Conservation (phyloP, 2,329 filamentous ascomycete species). For the Botrytis fragariae region DNA sequence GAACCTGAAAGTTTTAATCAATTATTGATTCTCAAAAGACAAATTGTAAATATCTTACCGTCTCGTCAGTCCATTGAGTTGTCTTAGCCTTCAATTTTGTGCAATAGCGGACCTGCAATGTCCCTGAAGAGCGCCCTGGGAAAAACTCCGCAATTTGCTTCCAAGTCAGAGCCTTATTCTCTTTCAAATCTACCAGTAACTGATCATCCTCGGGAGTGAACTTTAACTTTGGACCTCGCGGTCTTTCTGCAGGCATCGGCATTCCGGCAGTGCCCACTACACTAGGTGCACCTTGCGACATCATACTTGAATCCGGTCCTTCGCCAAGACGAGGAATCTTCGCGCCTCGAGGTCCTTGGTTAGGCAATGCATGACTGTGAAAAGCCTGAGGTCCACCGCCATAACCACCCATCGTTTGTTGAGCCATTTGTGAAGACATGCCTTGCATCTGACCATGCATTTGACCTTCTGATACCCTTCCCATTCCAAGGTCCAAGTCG, state of each 20-base stretch:
- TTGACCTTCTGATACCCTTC: slow-evolving; percentile 46
- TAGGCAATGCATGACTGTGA: slow-evolving; percentile 78
- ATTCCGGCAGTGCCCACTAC: slow-evolving; percentile 85
- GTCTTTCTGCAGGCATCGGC: slow-evolving; percentile 76
- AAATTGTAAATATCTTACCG: slow-evolving; percentile 58
- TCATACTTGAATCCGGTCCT: slow-evolving; percentile 42
- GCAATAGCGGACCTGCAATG: slow-evolving; percentile 89
- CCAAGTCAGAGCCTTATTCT: slow-evolving; percentile 93
- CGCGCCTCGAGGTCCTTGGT: slow-evolving; percentile 62
- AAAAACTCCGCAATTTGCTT: slow-evolving; percentile 98
- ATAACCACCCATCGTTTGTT: slow-evolving; percentile 52
- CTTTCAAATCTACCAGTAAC: slow-evolving; percentile 83
- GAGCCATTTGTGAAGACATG: slow-evolving; percentile 56
- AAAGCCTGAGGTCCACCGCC: slow-evolving; percentile 42
- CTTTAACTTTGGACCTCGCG: slow-evolving; percentile 85
- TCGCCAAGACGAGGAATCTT: slow-evolving; percentile 64
- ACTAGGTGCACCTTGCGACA: slow-evolving; percentile 65
- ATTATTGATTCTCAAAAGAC: slow-evolving; percentile 20
- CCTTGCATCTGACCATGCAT: slow-evolving; percentile 40
- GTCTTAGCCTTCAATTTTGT: slow-evolving; percentile 94
- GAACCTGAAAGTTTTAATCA: slow-evolving; percentile 53
- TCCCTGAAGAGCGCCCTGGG: slow-evolving; percentile 84
- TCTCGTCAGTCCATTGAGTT: slow-evolving; percentile 90
- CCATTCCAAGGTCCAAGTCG: slow-evolving; percentile 51
- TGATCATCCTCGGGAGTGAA: slow-evolving; percentile 92